phyloP scores from a whole-genome alignment of 139 green algal genomes.

The Gonium pectorale region DNA sequence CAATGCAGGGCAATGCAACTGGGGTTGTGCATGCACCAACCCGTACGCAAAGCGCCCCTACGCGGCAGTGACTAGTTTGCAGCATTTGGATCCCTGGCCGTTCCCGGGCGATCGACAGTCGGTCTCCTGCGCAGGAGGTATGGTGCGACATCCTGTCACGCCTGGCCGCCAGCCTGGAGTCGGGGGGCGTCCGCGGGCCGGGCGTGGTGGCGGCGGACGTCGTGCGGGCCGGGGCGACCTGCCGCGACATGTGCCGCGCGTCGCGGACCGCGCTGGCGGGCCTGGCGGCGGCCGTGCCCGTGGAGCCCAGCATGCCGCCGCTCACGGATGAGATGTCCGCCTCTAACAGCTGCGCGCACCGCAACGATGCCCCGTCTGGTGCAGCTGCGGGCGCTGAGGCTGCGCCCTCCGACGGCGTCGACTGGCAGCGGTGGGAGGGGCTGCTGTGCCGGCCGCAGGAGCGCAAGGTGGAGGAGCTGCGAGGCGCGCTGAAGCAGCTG shows the following conservation, averaged over 20 bases:
- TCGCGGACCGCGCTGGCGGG: background rate
- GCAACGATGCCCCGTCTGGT: background rate
- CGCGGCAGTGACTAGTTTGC: too few species aligned
- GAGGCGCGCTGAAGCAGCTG: background rate
- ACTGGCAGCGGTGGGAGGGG: background rate
- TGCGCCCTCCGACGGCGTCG: background rate
- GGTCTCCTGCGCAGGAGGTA: too few species aligned
- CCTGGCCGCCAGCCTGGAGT: conserved; percentile 23
- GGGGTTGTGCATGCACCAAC: background rate
- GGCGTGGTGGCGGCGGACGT: conserved; percentile 31
- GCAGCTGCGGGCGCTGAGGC: background rate
- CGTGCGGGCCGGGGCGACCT: background rate
- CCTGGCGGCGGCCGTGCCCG: background rate
- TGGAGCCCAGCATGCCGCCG: background rate
- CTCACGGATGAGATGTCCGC: background rate
- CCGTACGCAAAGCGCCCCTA: background rate
- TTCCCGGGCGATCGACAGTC: too few species aligned
- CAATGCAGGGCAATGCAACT: too few species aligned
- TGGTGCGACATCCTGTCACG: background rate
- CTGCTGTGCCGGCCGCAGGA: background rate
- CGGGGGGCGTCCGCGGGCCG: background rate
- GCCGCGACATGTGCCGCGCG: background rate
- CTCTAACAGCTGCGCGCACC: background rate
- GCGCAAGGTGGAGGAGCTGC: background rate
- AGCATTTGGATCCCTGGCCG: too few species aligned